Percentiles rank a stretch among this genome's conserved stretches.
These are phyloP conservation scores for Botryosphaeria agaves DNA, from an alignment of 2,329 filamentous ascomycete species.

Conservation along the genomic window DNA sequence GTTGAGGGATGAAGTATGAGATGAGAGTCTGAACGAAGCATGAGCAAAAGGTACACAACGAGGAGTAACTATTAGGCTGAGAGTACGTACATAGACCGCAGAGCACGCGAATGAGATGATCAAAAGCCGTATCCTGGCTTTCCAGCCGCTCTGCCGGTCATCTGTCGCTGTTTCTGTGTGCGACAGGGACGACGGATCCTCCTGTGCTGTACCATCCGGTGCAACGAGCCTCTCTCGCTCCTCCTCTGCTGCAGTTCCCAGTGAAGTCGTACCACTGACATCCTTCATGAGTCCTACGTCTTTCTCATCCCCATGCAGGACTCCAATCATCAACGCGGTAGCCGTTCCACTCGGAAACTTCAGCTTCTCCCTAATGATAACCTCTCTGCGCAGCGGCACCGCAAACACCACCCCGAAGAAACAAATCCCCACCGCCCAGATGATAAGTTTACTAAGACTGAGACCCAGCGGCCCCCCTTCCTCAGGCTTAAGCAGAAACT, in stretches of 20 bases:
- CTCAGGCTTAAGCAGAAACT: conserved; percentile 60
- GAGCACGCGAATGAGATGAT: conserved; percentile 42
- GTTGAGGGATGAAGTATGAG: conserved; percentile 76
- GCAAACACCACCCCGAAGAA: conserved; percentile 97
- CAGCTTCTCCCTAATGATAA: conserved; percentile 81
- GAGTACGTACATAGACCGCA: conserved; percentile 27
- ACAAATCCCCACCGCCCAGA: conserved; percentile 86
- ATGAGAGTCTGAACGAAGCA: conserved; percentile 46
- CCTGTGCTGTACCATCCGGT: conserved; percentile 4
- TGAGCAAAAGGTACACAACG: conserved; percentile 3
- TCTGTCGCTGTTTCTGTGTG: conserved; percentile 7
- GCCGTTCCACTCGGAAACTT: conserved; percentile 94
- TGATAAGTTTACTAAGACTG: conserved; percentile 54
- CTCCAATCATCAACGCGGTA: conserved; percentile 80
- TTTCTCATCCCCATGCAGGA: conserved; percentile 52
- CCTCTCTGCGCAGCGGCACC: conserved; percentile 75
- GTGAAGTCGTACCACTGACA: conserved; percentile 10
- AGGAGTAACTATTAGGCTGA: not conserved
- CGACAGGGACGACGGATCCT: not conserved
- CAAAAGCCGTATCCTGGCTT: conserved; percentile 41
- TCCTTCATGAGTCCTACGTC: conserved; percentile 19
- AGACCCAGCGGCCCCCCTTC: conserved; percentile 30
- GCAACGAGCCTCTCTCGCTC: conserved; percentile 6
- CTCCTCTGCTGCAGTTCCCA: conserved; percentile 8
- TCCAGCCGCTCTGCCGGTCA: conserved; percentile 37